phyloP scores from a whole-genome alignment of 495 filamentous ascomycete species.

The Neurospora africana region DNA sequence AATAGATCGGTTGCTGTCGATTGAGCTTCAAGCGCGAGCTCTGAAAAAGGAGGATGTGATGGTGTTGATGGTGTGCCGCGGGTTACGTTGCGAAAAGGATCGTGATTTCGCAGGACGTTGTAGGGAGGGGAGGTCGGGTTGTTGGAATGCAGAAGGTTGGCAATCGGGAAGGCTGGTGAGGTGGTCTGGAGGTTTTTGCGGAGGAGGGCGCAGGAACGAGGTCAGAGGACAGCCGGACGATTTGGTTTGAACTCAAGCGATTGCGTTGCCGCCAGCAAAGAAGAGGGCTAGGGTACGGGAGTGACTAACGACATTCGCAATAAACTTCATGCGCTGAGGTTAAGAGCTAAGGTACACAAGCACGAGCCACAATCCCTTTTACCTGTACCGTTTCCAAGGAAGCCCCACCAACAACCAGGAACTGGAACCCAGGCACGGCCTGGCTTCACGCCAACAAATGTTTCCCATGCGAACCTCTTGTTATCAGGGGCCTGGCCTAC shows the following conservation, averaged over 20 bases:
- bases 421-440: background rate
- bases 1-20: background rate
- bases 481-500: background rate
- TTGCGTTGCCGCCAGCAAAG: conserved; percentile 9
- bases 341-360: background rate
- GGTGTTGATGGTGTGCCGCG: background rate
- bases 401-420: background rate
- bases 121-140: conserved; percentile 5
- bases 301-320: background rate
- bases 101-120: conserved; percentile 7
- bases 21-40: background rate
- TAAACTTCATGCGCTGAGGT: background rate
- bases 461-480: background rate
- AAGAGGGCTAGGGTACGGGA: background rate
- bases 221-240: conserved; percentile 11
- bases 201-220: conserved; percentile 21
- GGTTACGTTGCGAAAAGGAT: conserved; percentile 7
- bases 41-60: background rate
- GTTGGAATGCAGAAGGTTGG: conserved; percentile 12
- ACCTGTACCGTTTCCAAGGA: background rate
- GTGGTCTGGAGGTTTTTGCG: conserved; percentile 9
- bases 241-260: conserved; percentile 4
- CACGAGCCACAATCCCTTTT: background rate
- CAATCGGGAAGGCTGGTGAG: conserved; percentile 10
- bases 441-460: background rate